Conservation (phyloP, 306 rosid genomes). For the Albizia julibrissin region DNA sequence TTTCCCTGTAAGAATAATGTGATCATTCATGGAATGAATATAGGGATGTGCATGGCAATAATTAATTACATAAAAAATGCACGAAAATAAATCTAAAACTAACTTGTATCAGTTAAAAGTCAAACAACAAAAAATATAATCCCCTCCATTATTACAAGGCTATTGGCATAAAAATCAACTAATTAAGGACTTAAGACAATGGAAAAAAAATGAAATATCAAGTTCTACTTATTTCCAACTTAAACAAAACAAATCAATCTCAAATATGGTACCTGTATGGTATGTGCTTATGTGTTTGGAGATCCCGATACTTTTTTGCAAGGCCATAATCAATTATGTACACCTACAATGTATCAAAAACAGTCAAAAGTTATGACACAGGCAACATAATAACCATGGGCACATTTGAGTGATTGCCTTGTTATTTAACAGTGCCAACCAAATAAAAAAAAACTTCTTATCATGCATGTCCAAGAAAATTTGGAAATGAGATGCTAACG, state of each 20-base stretch:
- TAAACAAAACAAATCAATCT: conserved; percentile 18
- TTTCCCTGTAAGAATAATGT: conserved; percentile 64
- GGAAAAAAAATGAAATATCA: neutral
- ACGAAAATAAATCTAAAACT: neutral
- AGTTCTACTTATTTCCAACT: conserved; percentile 12
- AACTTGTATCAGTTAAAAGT: neutral
- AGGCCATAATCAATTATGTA: conserved; percentile 98
- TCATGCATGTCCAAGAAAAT: neutral
- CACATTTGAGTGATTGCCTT: conserved; percentile 3
- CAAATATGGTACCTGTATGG: conserved; percentile 78
- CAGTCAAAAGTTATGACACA: conserved; percentile 23
- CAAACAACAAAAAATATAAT: neutral
- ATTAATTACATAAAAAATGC: neutral
- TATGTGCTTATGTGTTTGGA: conserved; percentile 97
- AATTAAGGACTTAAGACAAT: neutral
- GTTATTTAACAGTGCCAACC: conserved; percentile 11
- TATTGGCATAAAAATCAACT: neutral
- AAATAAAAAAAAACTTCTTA: conserved; percentile 29
- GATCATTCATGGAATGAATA: conserved; percentile 10
- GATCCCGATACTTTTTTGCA: conserved; percentile 91
- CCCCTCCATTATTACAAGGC: neutral
- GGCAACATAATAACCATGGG: neutral
- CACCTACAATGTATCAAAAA: conserved; percentile 57
- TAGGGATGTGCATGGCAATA: conserved; percentile 12
- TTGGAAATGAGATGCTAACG: neutral